Percentiles rank a stretch among this genome's conserved stretches.
Evolutionary conservation across 1,139 yeast species (phyloP).

Genomic region (Eremothecium gossypii): DNA sequence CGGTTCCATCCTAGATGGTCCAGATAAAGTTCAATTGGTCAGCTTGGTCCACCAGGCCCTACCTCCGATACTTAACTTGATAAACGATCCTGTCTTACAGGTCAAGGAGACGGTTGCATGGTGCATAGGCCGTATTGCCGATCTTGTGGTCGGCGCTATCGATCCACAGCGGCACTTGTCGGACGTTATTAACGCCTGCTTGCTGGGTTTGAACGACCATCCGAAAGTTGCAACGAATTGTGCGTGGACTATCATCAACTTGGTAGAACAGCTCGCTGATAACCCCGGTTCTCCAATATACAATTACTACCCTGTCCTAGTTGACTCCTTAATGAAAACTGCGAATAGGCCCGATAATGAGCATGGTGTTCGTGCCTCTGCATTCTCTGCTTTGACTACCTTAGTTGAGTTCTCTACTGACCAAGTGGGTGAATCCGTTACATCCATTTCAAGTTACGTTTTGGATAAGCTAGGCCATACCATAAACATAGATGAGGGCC

Average conservation of each 20-base stretch:
- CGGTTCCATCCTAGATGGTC: slow-evolving; percentile 94
- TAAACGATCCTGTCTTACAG: slow-evolving; percentile 65
- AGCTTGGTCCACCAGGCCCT: slow-evolving; percentile 71
- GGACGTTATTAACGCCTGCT: slow-evolving; percentile 59
- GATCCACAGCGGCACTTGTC: slow-evolving; percentile 58
- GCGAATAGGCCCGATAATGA: slow-evolving; percentile 74
- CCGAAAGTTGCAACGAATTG: slow-evolving; percentile 91
- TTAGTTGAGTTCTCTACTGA: slow-evolving; percentile 68
- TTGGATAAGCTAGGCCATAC: slow-evolving; percentile 65
- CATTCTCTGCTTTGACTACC: slow-evolving; percentile 85
- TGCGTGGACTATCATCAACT: slow-evolving; percentile 92
- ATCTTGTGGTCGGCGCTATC: slow-evolving; percentile 70
- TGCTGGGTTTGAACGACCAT: slow-evolving; percentile 75
- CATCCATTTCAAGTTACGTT: slow-evolving; percentile 65
- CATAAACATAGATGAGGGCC: slow-evolving; percentile 44
- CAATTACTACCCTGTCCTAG: slow-evolving; percentile 56
- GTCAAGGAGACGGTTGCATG: slow-evolving; percentile 97
- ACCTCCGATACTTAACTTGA: slow-evolving; percentile 62
- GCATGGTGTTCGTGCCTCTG: slow-evolving; percentile 83
- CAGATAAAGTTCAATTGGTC: slow-evolving; percentile 64
- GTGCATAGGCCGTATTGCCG: slow-evolving; percentile 96
- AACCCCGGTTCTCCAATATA: slow-evolving; percentile 58
- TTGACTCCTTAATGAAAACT: slow-evolving; percentile 62
- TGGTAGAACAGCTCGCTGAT: slow-evolving; percentile 75
- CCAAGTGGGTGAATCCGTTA: slow-evolving; percentile 61